These are phyloP conservation scores for Plasmodium cynomolgi DNA, from an alignment of 169 alveolate species.

Conservation along the genomic window DNA sequence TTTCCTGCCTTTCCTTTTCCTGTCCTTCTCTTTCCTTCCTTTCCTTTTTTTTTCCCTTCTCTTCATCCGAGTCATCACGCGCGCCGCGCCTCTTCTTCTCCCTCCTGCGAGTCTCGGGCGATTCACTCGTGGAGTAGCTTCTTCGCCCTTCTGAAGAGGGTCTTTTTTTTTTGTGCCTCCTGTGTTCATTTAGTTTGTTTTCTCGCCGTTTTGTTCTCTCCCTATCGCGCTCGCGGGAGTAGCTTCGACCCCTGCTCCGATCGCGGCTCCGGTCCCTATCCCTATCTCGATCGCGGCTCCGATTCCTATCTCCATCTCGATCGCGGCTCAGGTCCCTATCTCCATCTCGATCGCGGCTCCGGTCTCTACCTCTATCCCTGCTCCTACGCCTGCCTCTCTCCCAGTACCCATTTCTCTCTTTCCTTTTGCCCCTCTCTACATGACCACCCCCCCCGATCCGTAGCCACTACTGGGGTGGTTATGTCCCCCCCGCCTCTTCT, in stretches of 20 bases:
- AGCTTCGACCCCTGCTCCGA: not conserved
- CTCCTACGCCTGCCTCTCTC: not conserved
- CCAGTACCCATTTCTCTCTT: not conserved
- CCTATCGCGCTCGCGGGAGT: not conserved
- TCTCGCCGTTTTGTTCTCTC: not conserved
- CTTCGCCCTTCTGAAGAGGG: not conserved
- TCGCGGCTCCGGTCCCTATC: not conserved
- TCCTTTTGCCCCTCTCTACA: not conserved
- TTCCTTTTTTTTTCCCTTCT: not conserved
- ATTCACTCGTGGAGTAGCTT: conserved; percentile 23
- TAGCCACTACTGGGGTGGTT: not conserved
- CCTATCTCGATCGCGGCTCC: not conserved
- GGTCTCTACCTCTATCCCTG: not conserved
- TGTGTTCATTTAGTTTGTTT: not conserved
- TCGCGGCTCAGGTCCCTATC: no score
- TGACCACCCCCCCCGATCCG: not conserved
- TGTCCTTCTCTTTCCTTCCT: not conserved
- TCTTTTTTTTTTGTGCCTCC: conserved; percentile 18
- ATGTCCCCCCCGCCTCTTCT: not conserved
- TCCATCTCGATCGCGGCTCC: not conserved
- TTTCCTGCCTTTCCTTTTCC: not conserved
- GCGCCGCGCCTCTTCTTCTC: not conserved
- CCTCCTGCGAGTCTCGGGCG: not conserved
- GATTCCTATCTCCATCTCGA: not conserved
- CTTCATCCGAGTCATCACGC: conserved; percentile 17